Evolutionary conservation across 2,329 filamentous ascomycete genomes (phyloP), one percentile per base, ranked within the genome.

Genomic region (Talaromyces rugulosus): DNA sequence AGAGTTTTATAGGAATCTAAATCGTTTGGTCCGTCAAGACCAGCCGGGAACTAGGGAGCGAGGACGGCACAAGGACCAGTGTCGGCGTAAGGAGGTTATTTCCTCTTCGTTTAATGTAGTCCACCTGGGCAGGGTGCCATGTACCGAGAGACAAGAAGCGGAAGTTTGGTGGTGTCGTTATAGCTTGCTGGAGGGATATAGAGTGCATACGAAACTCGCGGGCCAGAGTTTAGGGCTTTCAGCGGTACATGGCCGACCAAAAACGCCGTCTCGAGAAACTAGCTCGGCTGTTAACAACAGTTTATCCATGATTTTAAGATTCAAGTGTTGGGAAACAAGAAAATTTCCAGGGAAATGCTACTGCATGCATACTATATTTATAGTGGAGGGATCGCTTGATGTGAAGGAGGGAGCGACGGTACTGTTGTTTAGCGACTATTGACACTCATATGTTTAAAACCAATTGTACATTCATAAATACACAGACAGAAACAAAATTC

Each of bases 1-100:
- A 74, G 63, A 30, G 68, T 12, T 60, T 71, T 72, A 57, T 72
- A 74, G 3, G 65, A 70, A 61, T 72, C 67, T 31, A 72, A 36
- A 62, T 74, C 71, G 40, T 70, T 66, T 6, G 68, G 66, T 14
- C 68, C 67, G 52, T 72, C 71, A 8, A 74, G 52, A 4, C 69
- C 71, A 18, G 66, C 60, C 0, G 72, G 71, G 57, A 74, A 75
- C 6, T 74, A 62, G 14, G 72, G 72, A 27, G 66, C 65, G 0
- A 74, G 64, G 31, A 75, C 50, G 14, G 71, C 71, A 40, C 68
- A 70, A 12, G 65, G 66, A 1, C 59, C 58, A 23, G 64, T 61
- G 36, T 72, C 62, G 18, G 71, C 69, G 30, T 23, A 73, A 70
- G 28, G 57, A 44, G 14, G 61, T 59, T 27, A 67, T 54, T 36